phyloP scores from a whole-genome alignment of 2,329 filamentous ascomycete genomes.

The Shiraia sp. region DNA sequence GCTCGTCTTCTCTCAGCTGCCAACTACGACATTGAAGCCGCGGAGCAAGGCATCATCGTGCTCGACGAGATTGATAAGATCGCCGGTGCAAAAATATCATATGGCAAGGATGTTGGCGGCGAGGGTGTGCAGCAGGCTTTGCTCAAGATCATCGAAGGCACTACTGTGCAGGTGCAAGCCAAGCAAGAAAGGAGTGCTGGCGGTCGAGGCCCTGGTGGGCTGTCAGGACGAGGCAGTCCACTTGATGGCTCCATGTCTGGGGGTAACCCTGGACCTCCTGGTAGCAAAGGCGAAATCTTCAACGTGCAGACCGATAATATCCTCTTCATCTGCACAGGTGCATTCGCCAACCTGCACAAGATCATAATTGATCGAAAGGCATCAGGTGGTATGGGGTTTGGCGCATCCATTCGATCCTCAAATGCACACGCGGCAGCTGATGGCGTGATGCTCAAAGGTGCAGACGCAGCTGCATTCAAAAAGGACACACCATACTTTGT shows the following conservation, averaged over 20 bases:
- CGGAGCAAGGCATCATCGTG: conserved; percentile 91
- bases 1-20: conserved; percentile 87
- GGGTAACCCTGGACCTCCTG: conserved; percentile 14
- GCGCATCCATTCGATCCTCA: conserved; percentile 71
- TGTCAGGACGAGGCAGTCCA: conserved; percentile 23
- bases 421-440: conserved; percentile 55
- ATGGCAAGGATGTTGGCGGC: conserved; percentile 91
- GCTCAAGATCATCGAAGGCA: conserved; percentile 94
- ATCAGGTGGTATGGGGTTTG: conserved; percentile 87
- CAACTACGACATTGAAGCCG: conserved; percentile 81
- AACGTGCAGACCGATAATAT: conserved; percentile 94
- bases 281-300: conserved; percentile 61
- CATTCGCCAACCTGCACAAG: conserved; percentile 91
- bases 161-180: conserved; percentile 87
- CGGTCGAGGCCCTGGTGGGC: conserved; percentile 24
- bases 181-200: conserved; percentile 69
- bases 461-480: conserved; percentile 61
- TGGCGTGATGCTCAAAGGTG: conserved; percentile 62
- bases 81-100: conserved; percentile 80
- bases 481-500: conserved; percentile 63
- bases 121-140: conserved; percentile 97
- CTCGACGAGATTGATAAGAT: conserved; percentile 98
- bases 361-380: conserved; percentile 84
- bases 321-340: conserved; percentile 93
- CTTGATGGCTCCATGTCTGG: conserved; percentile 26